Conservation (phyloP, 768 basidiomycete species). For the Lactarius vividus region DNA sequence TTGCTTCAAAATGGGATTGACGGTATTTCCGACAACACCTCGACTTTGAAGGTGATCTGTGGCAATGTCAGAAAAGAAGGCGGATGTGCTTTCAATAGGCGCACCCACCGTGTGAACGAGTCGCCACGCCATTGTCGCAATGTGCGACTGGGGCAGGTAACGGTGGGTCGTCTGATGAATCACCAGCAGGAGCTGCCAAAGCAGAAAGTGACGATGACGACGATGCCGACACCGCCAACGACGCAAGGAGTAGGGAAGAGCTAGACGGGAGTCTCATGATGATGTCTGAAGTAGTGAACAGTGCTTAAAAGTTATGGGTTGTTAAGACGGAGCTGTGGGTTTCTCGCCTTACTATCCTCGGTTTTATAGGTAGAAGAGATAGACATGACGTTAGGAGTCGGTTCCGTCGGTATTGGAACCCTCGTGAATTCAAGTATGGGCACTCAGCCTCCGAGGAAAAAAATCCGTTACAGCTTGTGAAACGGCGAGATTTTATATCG, state of each 20-base stretch:
- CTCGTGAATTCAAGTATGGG: constrained; percentile 3
- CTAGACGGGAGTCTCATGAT: constrained; percentile 35
- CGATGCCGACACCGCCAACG: constrained; percentile 33
- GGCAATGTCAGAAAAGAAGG: constrained; percentile 3
- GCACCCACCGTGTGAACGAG: constrained; percentile 8
- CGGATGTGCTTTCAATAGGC: neutral
- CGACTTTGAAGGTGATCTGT: constrained; percentile 8
- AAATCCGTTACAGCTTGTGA: neutral
- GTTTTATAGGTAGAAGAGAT: constrained; percentile 1
- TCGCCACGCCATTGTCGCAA: neutral
- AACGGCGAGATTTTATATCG: constrained; percentile 1
- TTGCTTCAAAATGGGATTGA: too few relatives aligned
- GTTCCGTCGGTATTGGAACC: constrained; percentile 1
- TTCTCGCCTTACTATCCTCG: neutral
- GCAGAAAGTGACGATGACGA: constrained; percentile 33
- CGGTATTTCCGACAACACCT: neutral
- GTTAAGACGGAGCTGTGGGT: neutral
- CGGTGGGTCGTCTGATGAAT: neutral
- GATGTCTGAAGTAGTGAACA: constrained; percentile 19
- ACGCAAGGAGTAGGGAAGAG: constrained; percentile 36
- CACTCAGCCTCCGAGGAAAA: neutral
- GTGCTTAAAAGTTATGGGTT: neutral
- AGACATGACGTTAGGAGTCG: neutral
- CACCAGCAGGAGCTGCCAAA: constrained; percentile 33
- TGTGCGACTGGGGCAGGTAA: constrained; percentile 14